Evolutionary conservation across 176 grass and related monocot genomes (phyloP).

Genomic region (Musa itinerans): DNA sequence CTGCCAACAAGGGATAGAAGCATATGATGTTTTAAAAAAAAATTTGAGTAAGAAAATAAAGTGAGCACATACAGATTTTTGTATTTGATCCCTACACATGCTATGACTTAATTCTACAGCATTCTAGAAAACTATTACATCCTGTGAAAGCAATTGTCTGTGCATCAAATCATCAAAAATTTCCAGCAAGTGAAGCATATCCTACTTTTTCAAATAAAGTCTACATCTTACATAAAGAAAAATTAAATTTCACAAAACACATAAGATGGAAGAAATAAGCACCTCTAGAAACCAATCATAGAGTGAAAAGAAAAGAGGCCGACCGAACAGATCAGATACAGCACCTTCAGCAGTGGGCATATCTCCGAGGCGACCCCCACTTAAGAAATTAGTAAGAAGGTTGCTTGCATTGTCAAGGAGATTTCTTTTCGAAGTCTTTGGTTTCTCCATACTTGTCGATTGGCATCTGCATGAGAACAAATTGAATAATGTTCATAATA

Average conservation of each 20-base stretch:
- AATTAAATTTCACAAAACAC: background rate
- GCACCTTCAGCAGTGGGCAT: constrained; percentile 90
- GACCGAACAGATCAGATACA: constrained; percentile 74
- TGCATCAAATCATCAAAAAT: background rate
- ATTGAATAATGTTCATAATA: background rate
- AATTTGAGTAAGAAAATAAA: too few relatives aligned
- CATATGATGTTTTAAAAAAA: background rate
- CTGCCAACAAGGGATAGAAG: background rate
- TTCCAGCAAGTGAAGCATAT: background rate
- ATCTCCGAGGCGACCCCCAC: constrained; percentile 42
- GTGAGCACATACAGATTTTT: too few relatives aligned
- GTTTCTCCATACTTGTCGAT: constrained; percentile 59
- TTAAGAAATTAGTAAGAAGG: constrained; percentile 81
- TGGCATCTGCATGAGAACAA: constrained; percentile 50
- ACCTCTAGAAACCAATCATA: constrained; percentile 94
- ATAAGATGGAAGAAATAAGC: background rate
- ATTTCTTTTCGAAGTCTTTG: constrained; percentile 47
- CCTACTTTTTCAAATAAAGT: background rate
- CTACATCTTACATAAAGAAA: background rate
- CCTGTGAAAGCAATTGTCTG: background rate
- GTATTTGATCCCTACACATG: too few relatives aligned
- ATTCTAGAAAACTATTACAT: too few relatives aligned
- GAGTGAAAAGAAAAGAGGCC: constrained; percentile 94
- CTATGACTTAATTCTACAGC: too few relatives aligned
- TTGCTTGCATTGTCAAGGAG: constrained; percentile 83